Evolutionary conservation across 345 rosid genomes (phyloP), one percentile per base, ranked within the genome.

Genomic region (Heritiera littoralis): DNA sequence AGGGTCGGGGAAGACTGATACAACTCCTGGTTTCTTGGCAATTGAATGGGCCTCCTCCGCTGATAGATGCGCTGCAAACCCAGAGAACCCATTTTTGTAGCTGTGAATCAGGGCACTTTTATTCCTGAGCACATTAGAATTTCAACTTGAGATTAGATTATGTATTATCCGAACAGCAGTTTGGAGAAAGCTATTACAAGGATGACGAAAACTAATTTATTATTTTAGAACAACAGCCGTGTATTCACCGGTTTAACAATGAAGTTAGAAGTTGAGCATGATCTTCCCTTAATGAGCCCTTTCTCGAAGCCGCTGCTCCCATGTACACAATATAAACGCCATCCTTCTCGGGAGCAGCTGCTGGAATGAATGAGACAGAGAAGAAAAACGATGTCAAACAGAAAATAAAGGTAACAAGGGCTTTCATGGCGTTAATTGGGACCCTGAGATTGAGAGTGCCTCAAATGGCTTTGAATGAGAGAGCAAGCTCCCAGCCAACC

Each of bases 51-150:
- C 98, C 79, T 94, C 98, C 68, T 82, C 91, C 32, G 86, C 90
- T 80, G 98, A 79, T 70, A 93, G 78, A 80, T 83, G 90, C 66
- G 98, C 97, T 7, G 95, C 94, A 15, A 95, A 94, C 46, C 97
- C 95, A 7, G 97, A 86, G 85, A 95, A 89, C 17, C 98, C 91
- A 64, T 87, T 87, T 40, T 80, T 84, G 55, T 92, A 93, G 65
- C 40, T 81, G 78, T 79, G 92, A 2, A 92, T 79, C 51, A 90
- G 18, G 60, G 87, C 87, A 46, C 78, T 81, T 60, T 75, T 78
- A 40, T 85, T 86, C 94, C 95, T 94, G 66, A 49, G 10, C 71
- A 78, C 64, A 28, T 12, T 43, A 0, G 15, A 72, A 38, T 2
- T 52, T 58, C 14, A 40, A 18, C 46, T 54, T 7, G 13, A 73